Percentiles rank a stretch among this genome's conserved stretches.
Evolutionary conservation across 371 early-diverging fungal species (phyloP).

Genomic region (Thermomucor indicae-seudaticae): DNA sequence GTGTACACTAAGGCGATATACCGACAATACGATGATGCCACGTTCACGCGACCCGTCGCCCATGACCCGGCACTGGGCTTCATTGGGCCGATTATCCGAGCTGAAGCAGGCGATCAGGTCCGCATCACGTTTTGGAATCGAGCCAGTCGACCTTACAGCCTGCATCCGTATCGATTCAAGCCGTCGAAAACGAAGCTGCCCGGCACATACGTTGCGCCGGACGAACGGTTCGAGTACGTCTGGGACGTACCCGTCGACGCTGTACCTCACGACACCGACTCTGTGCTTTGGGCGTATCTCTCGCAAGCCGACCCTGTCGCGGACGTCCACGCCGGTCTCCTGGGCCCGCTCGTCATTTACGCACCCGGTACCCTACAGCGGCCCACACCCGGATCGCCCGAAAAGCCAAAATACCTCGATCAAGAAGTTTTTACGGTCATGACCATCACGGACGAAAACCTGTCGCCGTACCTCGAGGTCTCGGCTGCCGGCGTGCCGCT

Average conservation of each 20-base stretch:
- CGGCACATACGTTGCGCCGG: constrained; percentile 25
- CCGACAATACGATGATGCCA: constrained; percentile 36
- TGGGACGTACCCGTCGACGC: constrained; percentile 41
- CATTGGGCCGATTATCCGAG: constrained; percentile 49
- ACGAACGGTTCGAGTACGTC: constrained; percentile 30
- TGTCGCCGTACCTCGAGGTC: constrained; percentile 31
- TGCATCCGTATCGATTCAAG: constrained; percentile 55
- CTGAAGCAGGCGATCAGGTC: constrained; percentile 48
- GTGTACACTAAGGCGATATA: constrained; percentile 40
- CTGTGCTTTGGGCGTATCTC: constrained; percentile 42
- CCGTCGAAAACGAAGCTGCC: constrained; percentile 19
- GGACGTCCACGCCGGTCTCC: constrained; percentile 43
- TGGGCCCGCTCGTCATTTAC: constrained; percentile 49
- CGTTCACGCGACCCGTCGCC: constrained; percentile 21
- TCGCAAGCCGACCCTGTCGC: constrained; percentile 26
- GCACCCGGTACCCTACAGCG: constrained; percentile 23
- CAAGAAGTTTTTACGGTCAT: constrained; percentile 43
- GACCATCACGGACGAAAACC: constrained; percentile 40
- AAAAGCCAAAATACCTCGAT: constrained; percentile 23
- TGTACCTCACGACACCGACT: constrained; percentile 19
- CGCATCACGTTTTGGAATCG: constrained; percentile 37
- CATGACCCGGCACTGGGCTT: constrained; percentile 38
- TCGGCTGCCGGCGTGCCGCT: constrained; percentile 17
- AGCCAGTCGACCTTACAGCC: constrained; percentile 33
- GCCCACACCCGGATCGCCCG: constrained; percentile 21